Percentiles rank a stretch among this genome's conserved stretches.
Evolutionary conservation across 371 early-diverging fungal species (phyloP).

Genomic region (Mucor velutinosus): DNA sequence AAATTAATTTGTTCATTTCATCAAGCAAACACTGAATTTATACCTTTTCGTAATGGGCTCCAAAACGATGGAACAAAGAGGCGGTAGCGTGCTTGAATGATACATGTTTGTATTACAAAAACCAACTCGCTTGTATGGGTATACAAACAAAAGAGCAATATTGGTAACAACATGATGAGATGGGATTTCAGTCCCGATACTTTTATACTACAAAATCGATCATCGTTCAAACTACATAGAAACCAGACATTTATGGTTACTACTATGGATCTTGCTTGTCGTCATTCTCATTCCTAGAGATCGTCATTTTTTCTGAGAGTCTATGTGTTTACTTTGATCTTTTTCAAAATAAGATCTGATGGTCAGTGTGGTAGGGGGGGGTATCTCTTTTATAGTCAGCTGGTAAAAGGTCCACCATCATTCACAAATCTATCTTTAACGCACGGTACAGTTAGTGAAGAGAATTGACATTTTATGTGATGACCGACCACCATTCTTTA

Average conservation of each 20-base stretch:
- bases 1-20: background rate
- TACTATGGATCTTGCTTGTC: background rate
- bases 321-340: background rate
- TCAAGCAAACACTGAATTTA: background rate
- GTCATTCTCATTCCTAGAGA: background rate
- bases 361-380: conserved; percentile 1
- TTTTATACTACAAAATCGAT: conserved; percentile 4
- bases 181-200: background rate
- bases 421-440: background rate
- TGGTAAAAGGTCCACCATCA: background rate
- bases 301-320: background rate
- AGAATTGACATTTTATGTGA: conserved; percentile 14
- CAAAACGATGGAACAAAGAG: background rate
- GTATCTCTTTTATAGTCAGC: conserved; percentile 13
- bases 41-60: background rate
- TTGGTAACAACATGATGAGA: background rate
- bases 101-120: background rate
- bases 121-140: background rate
- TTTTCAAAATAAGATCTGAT: background rate
- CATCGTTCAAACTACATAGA: background rate
- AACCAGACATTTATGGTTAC: background rate
- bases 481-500: conserved; percentile 11
- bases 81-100: background rate
- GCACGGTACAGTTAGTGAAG: background rate
- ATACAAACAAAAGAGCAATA: background rate